Base-by-base conservation (phyloP, 352 stramenopile species). In the Globisporangium viniferum region DNA sequence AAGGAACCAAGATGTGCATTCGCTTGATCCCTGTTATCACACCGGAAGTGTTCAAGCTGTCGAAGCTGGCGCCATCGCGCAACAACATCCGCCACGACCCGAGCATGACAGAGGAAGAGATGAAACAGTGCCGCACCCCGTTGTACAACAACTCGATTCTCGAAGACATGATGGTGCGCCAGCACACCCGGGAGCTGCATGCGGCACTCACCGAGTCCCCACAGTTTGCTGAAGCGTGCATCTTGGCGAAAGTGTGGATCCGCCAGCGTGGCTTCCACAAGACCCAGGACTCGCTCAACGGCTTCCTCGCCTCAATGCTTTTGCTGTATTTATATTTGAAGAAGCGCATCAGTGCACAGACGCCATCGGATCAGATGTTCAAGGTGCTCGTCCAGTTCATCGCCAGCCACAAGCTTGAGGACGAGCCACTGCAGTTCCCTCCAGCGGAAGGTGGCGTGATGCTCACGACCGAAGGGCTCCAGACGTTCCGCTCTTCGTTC, bases 71-170 rank as follows among this genome's bases (percentile, higher is more conserved):
- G 0, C 89, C 90, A 7, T 86, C 74, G 20, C 81, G 82, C 55
- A 96, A 92, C 80, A 97, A 97, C 72, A 83, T 97, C 53, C 86
- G 90, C 15, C 86, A 92, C 53, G 84, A 92, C 51, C 74, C 79
- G 1, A 80, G 77, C 59, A 90, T 93, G 78, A 91, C 80, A 0
- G 84, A 93, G 60, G 66, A 86, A 3, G 82, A 91, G 61, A 90
- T 89, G 77, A 80, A 78, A 64, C 69, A 78, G 49, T 88, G 84
- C 67, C 78, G 78, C 58, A 97, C 90, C 9, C 92, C 92, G 22
- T 77, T 86, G 54, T 97, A 98, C 86, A 97, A 97, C 74, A 97
- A 93, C 64, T 76, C 84, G 5, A 91, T 98, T 22, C 68, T 98
- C n/a, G 92, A 98, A 67, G 92, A 98, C 68, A 94, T 97, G 87